These are phyloP conservation scores for Psophocarpus tetragonolobus DNA, from an alignment of 306 rosid genomes.

Conservation along the genomic window DNA sequence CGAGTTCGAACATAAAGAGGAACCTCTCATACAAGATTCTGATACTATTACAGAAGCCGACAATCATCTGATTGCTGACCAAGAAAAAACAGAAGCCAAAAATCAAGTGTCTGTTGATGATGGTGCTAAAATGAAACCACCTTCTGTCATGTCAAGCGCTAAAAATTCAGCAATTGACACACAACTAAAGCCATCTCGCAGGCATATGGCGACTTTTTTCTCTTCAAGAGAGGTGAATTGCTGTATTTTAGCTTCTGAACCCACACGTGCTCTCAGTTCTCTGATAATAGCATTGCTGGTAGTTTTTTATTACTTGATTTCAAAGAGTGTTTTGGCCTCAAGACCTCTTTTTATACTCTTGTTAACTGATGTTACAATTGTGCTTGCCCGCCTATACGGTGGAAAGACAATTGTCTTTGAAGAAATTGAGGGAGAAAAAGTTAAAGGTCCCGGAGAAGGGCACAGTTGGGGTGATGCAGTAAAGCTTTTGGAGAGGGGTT, in stretches of 20 bases:
- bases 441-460: constrained; percentile 32
- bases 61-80: no score
- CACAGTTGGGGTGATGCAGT: constrained; percentile 68
- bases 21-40: background rate
- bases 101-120: background rate
- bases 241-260: constrained; percentile 66
- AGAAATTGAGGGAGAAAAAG: constrained; percentile 41
- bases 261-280: constrained; percentile 52
- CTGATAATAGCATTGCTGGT: constrained; percentile 58
- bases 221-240: constrained; percentile 64
- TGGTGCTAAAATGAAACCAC: constrained; percentile 1
- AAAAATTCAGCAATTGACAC: constrained; percentile 10
- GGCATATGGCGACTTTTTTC: constrained; percentile 38
- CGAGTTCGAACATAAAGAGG: background rate
- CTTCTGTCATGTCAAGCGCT: constrained; percentile 7
- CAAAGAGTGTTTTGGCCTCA: constrained; percentile 48
- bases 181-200: background rate
- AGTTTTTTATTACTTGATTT: constrained; percentile 49
- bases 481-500: constrained; percentile 79
- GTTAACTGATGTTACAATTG: constrained; percentile 63
- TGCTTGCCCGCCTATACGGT: constrained; percentile 43
- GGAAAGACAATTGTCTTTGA: constrained; percentile 40
- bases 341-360: constrained; percentile 76
- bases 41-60: background rate
- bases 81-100: background rate